phyloP scores from a whole-genome alignment of 1,139 yeast species.

The Candida sp. region DNA sequence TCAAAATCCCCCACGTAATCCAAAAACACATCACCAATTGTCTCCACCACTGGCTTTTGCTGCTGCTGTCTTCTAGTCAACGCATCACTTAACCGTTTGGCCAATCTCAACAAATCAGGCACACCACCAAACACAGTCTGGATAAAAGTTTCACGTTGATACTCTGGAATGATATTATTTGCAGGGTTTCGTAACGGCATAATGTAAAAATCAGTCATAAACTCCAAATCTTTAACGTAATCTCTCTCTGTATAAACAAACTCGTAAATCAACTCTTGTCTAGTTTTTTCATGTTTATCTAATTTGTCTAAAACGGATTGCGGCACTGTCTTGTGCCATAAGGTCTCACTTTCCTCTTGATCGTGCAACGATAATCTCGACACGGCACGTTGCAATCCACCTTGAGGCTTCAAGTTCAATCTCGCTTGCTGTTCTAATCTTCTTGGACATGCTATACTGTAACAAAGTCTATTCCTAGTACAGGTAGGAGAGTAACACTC shows the following conservation, averaged over 20 bases:
- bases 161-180: slow-evolving; percentile 84
- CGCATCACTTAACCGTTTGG: slow-evolving; percentile 86
- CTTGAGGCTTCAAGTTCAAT: slow-evolving; percentile 85
- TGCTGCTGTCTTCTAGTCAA: slow-evolving; percentile 87
- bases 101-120: slow-evolving; percentile 83
- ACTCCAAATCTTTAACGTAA: slow-evolving; percentile 93
- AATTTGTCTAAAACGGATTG: slow-evolving; percentile 77
- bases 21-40: slow-evolving; percentile 85
- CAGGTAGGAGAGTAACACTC: slow-evolving; percentile 98
- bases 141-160: slow-evolving; percentile 89
- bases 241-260: slow-evolving; percentile 94
- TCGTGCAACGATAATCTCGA: slow-evolving; percentile 78
- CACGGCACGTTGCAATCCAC: slow-evolving; percentile 85
- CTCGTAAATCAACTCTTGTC: slow-evolving; percentile 96
- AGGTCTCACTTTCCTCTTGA: slow-evolving; percentile 82
- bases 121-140: slow-evolving; percentile 93
- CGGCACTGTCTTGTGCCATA: slow-evolving; percentile 96
- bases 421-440: slow-evolving; percentile 96
- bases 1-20: slow-evolving; percentile 88
- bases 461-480: slow-evolving; percentile 85
- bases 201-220: slow-evolving; percentile 92
- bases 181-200: slow-evolving; percentile 79
- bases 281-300: slow-evolving; percentile 84
- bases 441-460: slow-evolving; percentile 97
- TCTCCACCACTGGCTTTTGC: slow-evolving; percentile 79